phyloP scores from a whole-genome alignment of 192 early-diverging fungal genomes.

The Backusella tarrabulga region DNA sequence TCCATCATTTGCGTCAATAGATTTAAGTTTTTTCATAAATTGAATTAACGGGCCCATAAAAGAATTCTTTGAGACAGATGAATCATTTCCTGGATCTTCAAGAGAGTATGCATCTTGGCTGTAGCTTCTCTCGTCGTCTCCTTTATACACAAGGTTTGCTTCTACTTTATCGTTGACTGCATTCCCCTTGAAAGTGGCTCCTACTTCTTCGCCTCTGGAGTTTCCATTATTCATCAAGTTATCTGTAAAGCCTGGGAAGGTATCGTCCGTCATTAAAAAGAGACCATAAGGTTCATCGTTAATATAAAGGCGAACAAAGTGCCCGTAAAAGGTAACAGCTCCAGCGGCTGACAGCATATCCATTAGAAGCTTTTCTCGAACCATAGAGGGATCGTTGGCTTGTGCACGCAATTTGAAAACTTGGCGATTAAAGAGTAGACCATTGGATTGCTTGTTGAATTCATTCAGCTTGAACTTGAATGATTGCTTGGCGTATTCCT shows the following conservation, averaged over 20 bases:
- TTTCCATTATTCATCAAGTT: slow-evolving; percentile 2
- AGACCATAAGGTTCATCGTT: slow-evolving; percentile 43
- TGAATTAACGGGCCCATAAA: slow-evolving; percentile 14
- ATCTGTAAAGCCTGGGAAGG: slow-evolving; percentile 3
- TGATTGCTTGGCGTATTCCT: slow-evolving; percentile 37
- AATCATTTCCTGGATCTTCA: slow-evolving; percentile 13
- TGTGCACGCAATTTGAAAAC: slow-evolving; percentile 45
- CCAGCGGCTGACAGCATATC: slow-evolving; percentile 41
- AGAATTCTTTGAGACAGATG: neutral
- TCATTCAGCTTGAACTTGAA: slow-evolving; percentile 43
- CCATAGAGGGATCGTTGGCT: slow-evolving; percentile 39
- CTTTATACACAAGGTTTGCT: slow-evolving; percentile 23
- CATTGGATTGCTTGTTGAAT: slow-evolving; percentile 23
- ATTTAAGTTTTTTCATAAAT: neutral
- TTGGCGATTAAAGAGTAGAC: slow-evolving; percentile 29
- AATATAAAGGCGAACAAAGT: slow-evolving; percentile 42
- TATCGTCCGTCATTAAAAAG: slow-evolving; percentile 43
- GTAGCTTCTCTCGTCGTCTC: slow-evolving; percentile 10
- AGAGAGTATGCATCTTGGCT: slow-evolving; percentile 19
- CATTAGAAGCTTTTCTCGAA: slow-evolving; percentile 40
- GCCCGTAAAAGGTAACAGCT: slow-evolving; percentile 37
- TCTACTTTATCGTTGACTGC: slow-evolving; percentile 3
- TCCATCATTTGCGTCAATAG: neutral
- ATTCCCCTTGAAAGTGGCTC: slow-evolving; percentile 22
- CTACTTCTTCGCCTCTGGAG: neutral